Base-by-base conservation (phyloP, 441 rosid species). In the Aquilaria agallochum region DNA sequence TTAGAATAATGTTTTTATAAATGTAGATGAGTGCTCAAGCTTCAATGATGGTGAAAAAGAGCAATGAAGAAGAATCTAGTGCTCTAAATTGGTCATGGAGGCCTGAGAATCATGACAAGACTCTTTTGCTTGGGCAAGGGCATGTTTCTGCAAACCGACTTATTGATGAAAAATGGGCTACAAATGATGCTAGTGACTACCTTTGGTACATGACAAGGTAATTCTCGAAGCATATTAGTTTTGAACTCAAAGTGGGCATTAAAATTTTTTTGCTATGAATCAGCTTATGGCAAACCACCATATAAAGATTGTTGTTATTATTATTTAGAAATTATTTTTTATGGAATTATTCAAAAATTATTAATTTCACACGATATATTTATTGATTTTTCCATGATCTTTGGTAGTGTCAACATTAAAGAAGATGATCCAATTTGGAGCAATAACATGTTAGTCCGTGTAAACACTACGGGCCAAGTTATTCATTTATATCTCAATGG, bases 121-220 rank as follows among this genome's bases (percentile, higher is more conserved):
- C 54, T 10, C 27, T 64, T 1, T 56, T 78, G 0, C 53, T 49
- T 65, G 92, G 89, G 30, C 80, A 68, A 31, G 86, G 88, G 36
- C 64, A 66, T 2, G 56, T 74, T 27, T 52, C 72, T 13, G 63
- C 66, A 1, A 63, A 58, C 12, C 66, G 55, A 31, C 36, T 92
- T 3, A 5, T 81, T 58, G 96, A 92, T 65, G 96, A 89, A 20
- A 92, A 92, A 59, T 63, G 42, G 3, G 54, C 68, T 12, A 69
- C 82, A 27, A 72, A 80, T 58, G 96, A 84, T 50, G 64, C 56
- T 2, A 81, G 83, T 40, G 98, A 89, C 60, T 89, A 87, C 40
- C 62, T 92, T 4, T 92, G 95, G 96, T 86, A 84, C 49, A 89
- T 86, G 77, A 84, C 89, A 13, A 83, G 78, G 71, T 90, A 82